Evolutionary conservation across 495 filamentous ascomycete species (phyloP).

Genomic region (Neurospora sp.): DNA sequence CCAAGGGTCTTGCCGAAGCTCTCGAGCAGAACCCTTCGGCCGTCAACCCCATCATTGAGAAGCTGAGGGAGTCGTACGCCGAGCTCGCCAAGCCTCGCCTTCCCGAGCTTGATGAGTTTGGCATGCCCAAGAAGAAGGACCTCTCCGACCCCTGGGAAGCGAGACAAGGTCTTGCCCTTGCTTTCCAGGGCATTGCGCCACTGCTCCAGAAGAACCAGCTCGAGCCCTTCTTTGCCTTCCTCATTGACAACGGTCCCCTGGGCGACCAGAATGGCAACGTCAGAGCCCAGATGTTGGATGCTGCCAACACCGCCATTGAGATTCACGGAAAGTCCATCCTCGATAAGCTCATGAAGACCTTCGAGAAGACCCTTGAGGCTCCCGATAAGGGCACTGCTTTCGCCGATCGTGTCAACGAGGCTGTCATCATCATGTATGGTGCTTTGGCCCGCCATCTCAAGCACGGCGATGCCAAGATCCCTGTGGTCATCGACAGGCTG

Average conservation of each 20-base stretch:
- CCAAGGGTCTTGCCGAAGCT: slow-evolving; percentile 67
- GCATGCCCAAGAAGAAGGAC: slow-evolving; percentile 82
- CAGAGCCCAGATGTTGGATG: slow-evolving; percentile 84
- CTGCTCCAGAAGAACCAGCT: slow-evolving; percentile 58
- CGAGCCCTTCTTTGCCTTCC: slow-evolving; percentile 67
- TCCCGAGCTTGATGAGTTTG: slow-evolving; percentile 78
- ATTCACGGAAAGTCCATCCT: slow-evolving; percentile 67
- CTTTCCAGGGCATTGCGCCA: slow-evolving; percentile 69
- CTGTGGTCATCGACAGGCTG: slow-evolving; percentile 72
- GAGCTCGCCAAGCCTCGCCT: slow-evolving; percentile 70
- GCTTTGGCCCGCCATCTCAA: slow-evolving; percentile 82
- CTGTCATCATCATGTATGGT: slow-evolving; percentile 93
- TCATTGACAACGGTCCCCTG: slow-evolving; percentile 76
- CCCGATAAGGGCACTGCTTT: slow-evolving; percentile 69
- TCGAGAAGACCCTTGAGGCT: slow-evolving; percentile 72
- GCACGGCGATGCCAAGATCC: slow-evolving; percentile 70
- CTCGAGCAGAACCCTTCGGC: slow-evolving; percentile 44
- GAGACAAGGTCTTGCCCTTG: slow-evolving; percentile 75
- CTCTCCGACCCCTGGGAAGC: slow-evolving; percentile 81
- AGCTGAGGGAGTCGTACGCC: slow-evolving; percentile 57
- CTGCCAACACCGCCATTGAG: slow-evolving; percentile 71
- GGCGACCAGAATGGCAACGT: slow-evolving; percentile 69
- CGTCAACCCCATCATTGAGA: slow-evolving; percentile 41
- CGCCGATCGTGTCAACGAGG: slow-evolving; percentile 85
- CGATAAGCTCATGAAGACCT: slow-evolving; percentile 83